These are phyloP conservation scores for Daldinia caldariorum DNA, from an alignment of 495 filamentous ascomycete genomes.

Conservation along the genomic window DNA sequence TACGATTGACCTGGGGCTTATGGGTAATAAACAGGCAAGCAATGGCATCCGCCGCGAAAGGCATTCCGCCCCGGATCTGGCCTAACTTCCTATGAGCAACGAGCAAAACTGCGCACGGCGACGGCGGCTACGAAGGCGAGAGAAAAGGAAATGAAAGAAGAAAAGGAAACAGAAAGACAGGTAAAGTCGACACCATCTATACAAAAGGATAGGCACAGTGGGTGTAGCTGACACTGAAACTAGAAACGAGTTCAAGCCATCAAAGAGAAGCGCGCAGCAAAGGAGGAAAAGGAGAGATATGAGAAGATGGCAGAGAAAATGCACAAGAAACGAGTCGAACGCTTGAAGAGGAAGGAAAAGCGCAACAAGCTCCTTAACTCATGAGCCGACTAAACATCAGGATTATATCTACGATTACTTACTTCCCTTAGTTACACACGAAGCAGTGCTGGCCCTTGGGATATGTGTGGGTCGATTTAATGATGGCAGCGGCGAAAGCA, in stretches of 20 bases:
- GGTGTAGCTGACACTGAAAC: slow-evolving; percentile 7
- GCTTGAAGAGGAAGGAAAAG: slow-evolving; percentile 94
- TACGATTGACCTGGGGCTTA: slow-evolving; percentile 1
- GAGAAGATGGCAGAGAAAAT: slow-evolving; percentile 97
- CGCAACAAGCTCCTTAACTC: slow-evolving; percentile 96
- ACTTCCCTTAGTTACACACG: not conserved
- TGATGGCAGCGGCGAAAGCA: not conserved
- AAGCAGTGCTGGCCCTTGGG: not conserved
- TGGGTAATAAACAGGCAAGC: slow-evolving; percentile 73
- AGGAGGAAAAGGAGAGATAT: slow-evolving; percentile 93
- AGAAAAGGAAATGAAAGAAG: slow-evolving; percentile 94
- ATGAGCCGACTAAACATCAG: slow-evolving; percentile 55
- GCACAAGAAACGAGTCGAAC: slow-evolving; percentile 93
- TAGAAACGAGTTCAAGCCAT: slow-evolving; percentile 80
- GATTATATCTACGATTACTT: slow-evolving; percentile 5
- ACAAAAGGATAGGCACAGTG: not conserved
- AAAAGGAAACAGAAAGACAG: slow-evolving; percentile 88
- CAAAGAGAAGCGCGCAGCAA: slow-evolving; percentile 81
- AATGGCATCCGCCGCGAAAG: slow-evolving; percentile 85
- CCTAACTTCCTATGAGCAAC: slow-evolving; percentile 79
- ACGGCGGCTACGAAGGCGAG: slow-evolving; percentile 81
- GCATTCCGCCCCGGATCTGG: slow-evolving; percentile 87
- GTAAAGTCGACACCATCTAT: slow-evolving; percentile 56
- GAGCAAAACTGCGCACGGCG: slow-evolving; percentile 69
- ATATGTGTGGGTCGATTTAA: not conserved